phyloP scores from a whole-genome alignment of 305 asterid species.

The Petunia hybrid region DNA sequence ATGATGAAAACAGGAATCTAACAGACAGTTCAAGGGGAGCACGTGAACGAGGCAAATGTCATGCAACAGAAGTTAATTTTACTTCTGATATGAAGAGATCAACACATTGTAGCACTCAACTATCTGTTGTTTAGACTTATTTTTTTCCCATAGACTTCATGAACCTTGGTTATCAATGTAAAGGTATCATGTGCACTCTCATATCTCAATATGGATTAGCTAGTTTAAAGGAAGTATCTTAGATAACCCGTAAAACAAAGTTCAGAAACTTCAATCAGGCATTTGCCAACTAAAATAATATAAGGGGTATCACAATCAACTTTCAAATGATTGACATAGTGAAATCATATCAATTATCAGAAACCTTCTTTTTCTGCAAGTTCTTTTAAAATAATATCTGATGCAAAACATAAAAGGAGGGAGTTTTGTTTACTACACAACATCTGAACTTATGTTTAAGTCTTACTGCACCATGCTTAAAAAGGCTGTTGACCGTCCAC shows the following conservation, averaged over 20 bases:
- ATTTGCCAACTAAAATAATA: neutral
- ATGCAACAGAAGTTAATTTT: slow-evolving; percentile 16
- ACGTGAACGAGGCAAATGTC: slow-evolving; percentile 9
- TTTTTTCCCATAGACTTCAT: neutral
- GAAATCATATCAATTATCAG: neutral
- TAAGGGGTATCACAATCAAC: neutral
- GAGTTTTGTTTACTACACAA: neutral
- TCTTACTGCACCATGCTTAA: neutral
- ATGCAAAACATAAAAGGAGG: neutral
- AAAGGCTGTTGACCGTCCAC: neutral
- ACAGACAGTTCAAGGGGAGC: slow-evolving; percentile 7
- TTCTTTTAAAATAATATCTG: no score
- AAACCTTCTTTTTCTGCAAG: neutral
- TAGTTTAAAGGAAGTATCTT: neutral
- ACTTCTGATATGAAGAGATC: slow-evolving; percentile 16
- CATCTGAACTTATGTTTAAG: slow-evolving; percentile 17
- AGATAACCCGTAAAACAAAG: neutral
- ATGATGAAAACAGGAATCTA: slow-evolving; percentile 22
- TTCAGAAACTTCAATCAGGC: neutral
- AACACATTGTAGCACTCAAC: slow-evolving; percentile 3
- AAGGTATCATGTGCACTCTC: slow-evolving; percentile 8
- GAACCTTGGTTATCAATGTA: neutral
- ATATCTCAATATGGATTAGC: neutral
- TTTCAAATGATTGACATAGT: neutral
- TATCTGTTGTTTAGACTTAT: neutral